These are phyloP conservation scores for Ogataea sp. DNA, from an alignment of 805 yeast species.

Conservation along the genomic window DNA sequence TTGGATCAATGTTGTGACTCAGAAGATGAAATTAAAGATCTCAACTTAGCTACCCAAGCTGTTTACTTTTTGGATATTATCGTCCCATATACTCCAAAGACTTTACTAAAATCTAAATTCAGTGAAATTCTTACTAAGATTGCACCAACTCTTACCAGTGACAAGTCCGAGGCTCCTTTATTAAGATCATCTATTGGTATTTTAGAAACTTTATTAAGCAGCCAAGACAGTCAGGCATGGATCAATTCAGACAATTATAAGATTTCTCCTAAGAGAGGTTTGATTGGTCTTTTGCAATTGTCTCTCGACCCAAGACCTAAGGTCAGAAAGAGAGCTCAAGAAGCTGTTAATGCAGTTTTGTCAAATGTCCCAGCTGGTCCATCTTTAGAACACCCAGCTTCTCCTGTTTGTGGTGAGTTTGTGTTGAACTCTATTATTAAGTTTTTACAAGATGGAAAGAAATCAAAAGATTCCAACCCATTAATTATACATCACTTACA, in stretches of 20 bases:
- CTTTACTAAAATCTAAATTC: conserved; percentile 66
- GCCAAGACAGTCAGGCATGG: conserved; percentile 84
- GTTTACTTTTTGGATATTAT: conserved; percentile 77
- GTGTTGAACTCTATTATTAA: conserved; percentile 48
- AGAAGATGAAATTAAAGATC: conserved; percentile 45
- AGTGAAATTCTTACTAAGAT: conserved; percentile 69
- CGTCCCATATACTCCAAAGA: conserved; percentile 63
- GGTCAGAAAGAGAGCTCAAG: conserved; percentile 91
- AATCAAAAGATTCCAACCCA: conserved; percentile 44
- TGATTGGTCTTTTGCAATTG: conserved; percentile 68
- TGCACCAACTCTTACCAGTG: conserved; percentile 70
- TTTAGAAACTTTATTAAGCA: conserved; percentile 66
- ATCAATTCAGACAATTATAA: conserved; percentile 37
- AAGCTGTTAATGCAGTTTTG: conserved; percentile 65
- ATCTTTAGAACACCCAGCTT: conserved; percentile 68
- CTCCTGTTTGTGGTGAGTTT: conserved; percentile 60
- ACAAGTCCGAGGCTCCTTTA: conserved; percentile 69
- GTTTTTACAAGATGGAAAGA: conserved; percentile 29
- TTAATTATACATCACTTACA: conserved; percentile 71
- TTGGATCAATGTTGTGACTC: conserved; percentile 65
- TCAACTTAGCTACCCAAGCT: conserved; percentile 61
- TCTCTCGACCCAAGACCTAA: conserved; percentile 88
- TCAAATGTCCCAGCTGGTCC: conserved; percentile 70
- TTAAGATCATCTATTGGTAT: conserved; percentile 81
- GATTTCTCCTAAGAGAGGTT: conserved; percentile 73